These are phyloP conservation scores for Cyclotella cryptica DNA, from an alignment of 108 stramenopile genomes.

Conservation along the genomic window DNA sequence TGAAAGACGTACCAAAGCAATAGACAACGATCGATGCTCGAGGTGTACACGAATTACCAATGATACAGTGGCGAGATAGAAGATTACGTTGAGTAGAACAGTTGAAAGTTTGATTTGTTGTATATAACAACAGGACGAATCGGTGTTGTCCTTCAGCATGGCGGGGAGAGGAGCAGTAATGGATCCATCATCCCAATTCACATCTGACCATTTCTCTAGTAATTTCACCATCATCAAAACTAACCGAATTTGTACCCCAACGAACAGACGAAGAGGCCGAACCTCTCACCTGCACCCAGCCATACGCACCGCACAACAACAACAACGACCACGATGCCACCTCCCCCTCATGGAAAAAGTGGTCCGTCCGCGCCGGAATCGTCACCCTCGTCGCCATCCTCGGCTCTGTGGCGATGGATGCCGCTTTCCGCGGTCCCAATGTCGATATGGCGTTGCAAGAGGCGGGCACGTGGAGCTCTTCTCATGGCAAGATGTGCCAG, in stretches of 20 bases:
- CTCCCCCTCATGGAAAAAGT: constrained; percentile 23
- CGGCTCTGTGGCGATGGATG: constrained; percentile 4
- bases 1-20: too few species aligned
- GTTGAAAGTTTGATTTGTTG: too few species aligned
- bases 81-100: too few species aligned
- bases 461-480: not conserved
- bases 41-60: too few species aligned
- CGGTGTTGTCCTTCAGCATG: too few species aligned
- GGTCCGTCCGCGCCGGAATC: constrained; percentile 5
- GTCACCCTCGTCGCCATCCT: constrained; percentile 13
- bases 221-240: not conserved
- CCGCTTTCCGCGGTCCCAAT: not conserved
- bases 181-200: not conserved
- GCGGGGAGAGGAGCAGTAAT: too few species aligned
- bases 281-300: constrained; percentile 17
- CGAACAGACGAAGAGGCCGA: constrained; percentile 41
- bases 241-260: not conserved
- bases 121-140: too few species aligned
- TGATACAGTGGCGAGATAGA: too few species aligned
- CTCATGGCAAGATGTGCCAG: not conserved
- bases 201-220: not conserved
- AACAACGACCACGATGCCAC: not conserved
- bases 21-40: too few species aligned
- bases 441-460: not conserved
- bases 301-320: constrained; percentile 1